A percentile compares a stretch with the other conserved stretches of the same genome.
These are phyloP conservation scores for Emmonsiellopsis sp. DNA, from an alignment of 2,329 filamentous ascomycete species.

Conservation along the genomic window DNA sequence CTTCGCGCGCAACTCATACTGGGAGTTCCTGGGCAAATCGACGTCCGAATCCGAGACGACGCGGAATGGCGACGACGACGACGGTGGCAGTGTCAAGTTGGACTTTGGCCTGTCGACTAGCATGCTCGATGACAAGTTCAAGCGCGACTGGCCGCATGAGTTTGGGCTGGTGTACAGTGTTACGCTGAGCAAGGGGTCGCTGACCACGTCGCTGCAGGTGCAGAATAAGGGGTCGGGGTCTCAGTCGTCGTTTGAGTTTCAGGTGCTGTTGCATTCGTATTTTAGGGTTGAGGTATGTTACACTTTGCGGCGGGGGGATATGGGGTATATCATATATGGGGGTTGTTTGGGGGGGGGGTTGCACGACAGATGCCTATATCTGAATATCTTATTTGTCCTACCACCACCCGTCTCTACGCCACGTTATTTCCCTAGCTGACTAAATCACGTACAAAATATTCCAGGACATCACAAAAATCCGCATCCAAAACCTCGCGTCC, in stretches of 20 bases:
- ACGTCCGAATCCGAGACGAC: constrained; percentile 54
- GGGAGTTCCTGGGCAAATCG: constrained; percentile 91
- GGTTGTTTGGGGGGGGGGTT: too few relatives aligned
- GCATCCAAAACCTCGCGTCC: constrained; percentile 66
- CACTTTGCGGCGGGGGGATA: too few relatives aligned
- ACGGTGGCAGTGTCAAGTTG: constrained; percentile 65
- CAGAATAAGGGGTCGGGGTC: constrained; percentile 78
- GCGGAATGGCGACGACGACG: constrained; percentile 46
- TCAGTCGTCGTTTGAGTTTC: constrained; percentile 70
- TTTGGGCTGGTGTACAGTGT: constrained; percentile 93
- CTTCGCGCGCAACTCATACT: constrained; percentile 79
- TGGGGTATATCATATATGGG: too few relatives aligned
- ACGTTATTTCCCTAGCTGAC: background rate
- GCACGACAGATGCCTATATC: too few relatives aligned
- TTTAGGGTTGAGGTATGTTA: constrained; percentile 63
- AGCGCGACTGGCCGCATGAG: constrained; percentile 70
- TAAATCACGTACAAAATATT: background rate
- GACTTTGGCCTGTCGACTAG: constrained; percentile 82
- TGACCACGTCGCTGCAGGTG: constrained; percentile 76
- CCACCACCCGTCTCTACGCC: background rate
- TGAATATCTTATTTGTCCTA: background rate
- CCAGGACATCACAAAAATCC: constrained; percentile 69
- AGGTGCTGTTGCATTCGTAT: constrained; percentile 87
- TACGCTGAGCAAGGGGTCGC: constrained; percentile 62
- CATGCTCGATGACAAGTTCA: constrained; percentile 59